Base-by-base conservation (phyloP, 2,329 filamentous ascomycete species). In the Sporothrix schenckii region DNA sequence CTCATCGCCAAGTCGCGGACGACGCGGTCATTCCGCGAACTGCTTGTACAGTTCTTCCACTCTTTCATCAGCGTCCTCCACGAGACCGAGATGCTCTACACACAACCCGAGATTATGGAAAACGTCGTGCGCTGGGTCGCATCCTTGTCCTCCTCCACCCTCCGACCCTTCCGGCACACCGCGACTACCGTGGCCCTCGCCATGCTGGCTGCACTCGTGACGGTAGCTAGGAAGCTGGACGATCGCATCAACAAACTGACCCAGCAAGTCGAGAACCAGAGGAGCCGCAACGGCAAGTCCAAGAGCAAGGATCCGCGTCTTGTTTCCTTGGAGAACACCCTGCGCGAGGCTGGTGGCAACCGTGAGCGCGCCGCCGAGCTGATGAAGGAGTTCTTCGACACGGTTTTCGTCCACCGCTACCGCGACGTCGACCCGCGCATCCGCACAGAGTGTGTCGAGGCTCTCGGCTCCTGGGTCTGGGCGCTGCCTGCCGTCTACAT, bases 401-500 rank as follows among this genome's bases (percentile, higher is more conserved):
- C 92, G 1, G 90, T 98, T 61, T 99, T 97, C 78, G 91, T 97
- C 41, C 94, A 99, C 80, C 90, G 95, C 63, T 99, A 98, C 79
- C 92, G 95, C 72, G 95, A 99, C 78, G 88, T 97, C 41, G 95
- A 99, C 76, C 88, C 92, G 7, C 92, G 88, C 75, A 97, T 99
- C 74, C 88, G 95, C 68, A 89, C 91, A 0, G 94, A 97, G 76
- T 97, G 94, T 77, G 90, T 97, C 30, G 89, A 91, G 73, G 92
- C 93, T 16, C 84, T 99, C 10, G 93, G 94, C 39, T 87, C 89
- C 53, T 99, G 95, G 95, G 96, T 98, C 75, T 87, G 89, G 78
- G 87, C 87, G 13, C 88, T 97, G 67, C 92, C 94, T 2, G 92
- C 93, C 61, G 87, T 92, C 60, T 99, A 97, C 80, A 92, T 97